Base-by-base conservation (phyloP, 345 rosid genomes). In the Eutrema japonicum region DNA sequence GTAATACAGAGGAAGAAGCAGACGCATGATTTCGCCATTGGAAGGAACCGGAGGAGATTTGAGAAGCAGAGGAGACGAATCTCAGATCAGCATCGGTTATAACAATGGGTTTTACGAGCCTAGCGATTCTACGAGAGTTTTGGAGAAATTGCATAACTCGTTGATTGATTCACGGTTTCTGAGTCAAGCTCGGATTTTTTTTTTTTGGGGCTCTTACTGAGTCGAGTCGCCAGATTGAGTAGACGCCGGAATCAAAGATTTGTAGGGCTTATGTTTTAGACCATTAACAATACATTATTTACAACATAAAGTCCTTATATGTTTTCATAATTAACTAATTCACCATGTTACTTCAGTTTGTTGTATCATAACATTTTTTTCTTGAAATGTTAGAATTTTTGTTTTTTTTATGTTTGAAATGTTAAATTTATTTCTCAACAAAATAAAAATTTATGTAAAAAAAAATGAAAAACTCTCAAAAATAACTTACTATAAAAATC, bases 91-190 rank as follows among this genome's bases (percentile, higher is more conserved):
- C 68, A 63, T 68, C 65, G 59, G 69, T 26, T 10, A 35, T 35
- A 33, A 68, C 5, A 59, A 48, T 75, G 41, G 82, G 71, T 65
- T 77, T 85, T 53, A 82, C 61, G 52, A 74, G 30, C 75, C 81
- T 76, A 75, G 79, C 42, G 76, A 86, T 49, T 61, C 82, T 76
- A 36, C 84, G 80, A 45, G 84, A 78, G 55, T 42, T 83, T 4
- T 85, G 78, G 58, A 82, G 64, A 14, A 75, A 77, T 68, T 70
- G 84, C 90, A 85, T 87, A 38, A 36, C 64, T 69, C 12, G 71
- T 16, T 22, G 66, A 26, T 55, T 8, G 16, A 16, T 16, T n/a
- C 46, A 42, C 30, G 3, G 11, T 30, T 48, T 42, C 2, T 2
- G 64, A 57, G 12, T 61, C 62, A 52, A 57, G 8, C 27, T 33